Conservation (phyloP, 2,329 filamentous ascomycete genomes). For the Colletotrichum coccodes region DNA sequence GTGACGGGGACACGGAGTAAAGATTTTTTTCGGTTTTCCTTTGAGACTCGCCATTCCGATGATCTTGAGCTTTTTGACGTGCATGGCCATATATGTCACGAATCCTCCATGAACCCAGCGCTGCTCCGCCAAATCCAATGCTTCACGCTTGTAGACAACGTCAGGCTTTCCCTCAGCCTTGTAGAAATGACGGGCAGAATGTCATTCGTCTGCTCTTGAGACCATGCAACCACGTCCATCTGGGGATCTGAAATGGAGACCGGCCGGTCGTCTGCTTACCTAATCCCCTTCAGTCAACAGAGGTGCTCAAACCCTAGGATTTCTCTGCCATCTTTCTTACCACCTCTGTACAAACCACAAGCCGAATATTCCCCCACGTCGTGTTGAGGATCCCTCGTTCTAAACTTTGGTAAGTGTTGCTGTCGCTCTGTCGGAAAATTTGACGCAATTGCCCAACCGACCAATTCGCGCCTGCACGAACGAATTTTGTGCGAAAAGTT, state of each 20-base stretch:
- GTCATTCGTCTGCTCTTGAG: neutral
- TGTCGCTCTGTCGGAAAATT: conserved; percentile 13
- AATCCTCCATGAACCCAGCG: neutral
- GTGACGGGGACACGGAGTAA: conserved; percentile 33
- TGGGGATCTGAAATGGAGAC: conserved; percentile 3
- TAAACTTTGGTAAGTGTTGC: conserved; percentile 48
- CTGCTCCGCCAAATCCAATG: neutral
- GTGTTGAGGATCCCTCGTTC: conserved; percentile 40
- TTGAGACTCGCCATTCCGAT: conserved; percentile 25
- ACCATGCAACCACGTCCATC: conserved; percentile 4
- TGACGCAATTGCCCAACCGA: conserved; percentile 4
- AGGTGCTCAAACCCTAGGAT: conserved; percentile 56
- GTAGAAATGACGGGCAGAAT: neutral
- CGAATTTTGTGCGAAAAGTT: conserved; percentile 23
- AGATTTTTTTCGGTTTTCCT: conserved; percentile 27
- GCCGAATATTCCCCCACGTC: conserved; percentile 23
- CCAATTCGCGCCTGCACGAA: neutral
- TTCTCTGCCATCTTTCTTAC: conserved; percentile 48
- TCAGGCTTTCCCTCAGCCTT: conserved; percentile 7
- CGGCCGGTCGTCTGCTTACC: conserved; percentile 44
- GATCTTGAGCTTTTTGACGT: neutral
- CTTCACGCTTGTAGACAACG: neutral
- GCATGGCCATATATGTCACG: neutral
- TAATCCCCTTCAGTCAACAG: conserved; percentile 50
- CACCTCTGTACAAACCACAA: conserved; percentile 34